Evolutionary conservation across 371 early-diverging fungal species (phyloP), one percentile per base, ranked within the genome.

Genomic region (Mucor mucedo): DNA sequence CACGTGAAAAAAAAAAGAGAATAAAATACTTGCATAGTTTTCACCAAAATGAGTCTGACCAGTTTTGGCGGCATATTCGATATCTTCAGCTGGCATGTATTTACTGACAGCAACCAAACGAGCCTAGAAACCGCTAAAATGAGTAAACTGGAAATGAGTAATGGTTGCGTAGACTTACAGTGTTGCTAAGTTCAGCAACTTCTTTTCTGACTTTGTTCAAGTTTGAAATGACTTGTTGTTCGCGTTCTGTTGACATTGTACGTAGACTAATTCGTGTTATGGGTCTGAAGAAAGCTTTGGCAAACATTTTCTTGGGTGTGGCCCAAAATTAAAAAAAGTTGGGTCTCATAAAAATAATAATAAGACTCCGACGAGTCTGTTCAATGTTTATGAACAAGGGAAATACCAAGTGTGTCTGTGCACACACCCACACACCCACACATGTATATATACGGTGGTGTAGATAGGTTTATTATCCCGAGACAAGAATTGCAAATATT

Each of bases 31-130:
- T 84, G 95, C 96, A 84, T 94, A 94, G 72, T 96, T 97, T 66
- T 98, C 98, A 60, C 98, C 98, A 79, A 97, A 98, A 60, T 97
- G 95, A 6, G 93, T 85, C 52, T 97, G 96, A 0, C 95, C 95
- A 4, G 75, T 69, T 21, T 86, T 85, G 62, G 94, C 93, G 4
- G 93, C 93, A 3, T 84, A 86, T 63, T 78, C 41, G 35, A 98
- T 76, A 72, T 94, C 97, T 11, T 87, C 78, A 3, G 79, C 82
- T 9, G 97, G 95, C 77, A 95, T 96, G 41, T 87, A 88, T 73
- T 98, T 98, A 79, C 92, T 93, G 28, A 97, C 96, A 5, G 97
- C 96, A 2, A 98, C 98, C 42, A 98, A 76, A 16, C 76, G 72
- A 39, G 76, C 77, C 80, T 80, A 68, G 4, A 11, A 50, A 5